A percentile compares a stretch with the other conserved stretches of the same genome.
Evolutionary conservation across 2,329 filamentous ascomycete species (phyloP).

Genomic region (Anthostomella pinea): DNA sequence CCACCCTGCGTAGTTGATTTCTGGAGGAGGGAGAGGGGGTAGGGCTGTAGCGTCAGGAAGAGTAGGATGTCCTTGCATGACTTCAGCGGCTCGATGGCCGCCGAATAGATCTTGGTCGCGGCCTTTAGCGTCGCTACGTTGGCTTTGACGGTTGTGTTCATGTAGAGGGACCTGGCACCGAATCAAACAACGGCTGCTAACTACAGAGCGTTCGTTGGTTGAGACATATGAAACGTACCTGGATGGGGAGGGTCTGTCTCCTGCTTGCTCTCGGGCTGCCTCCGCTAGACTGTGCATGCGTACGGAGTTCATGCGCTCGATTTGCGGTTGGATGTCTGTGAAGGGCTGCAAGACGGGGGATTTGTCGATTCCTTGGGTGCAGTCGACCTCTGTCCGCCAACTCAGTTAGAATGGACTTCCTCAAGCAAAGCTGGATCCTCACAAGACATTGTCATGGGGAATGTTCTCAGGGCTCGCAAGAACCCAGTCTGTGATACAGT

Average conservation of each 20-base stretch:
- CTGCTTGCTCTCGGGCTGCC: background rate
- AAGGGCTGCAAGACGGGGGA: background rate
- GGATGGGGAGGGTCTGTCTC: background rate
- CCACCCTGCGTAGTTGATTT: background rate
- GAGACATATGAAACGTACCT: slow-evolving; percentile 7
- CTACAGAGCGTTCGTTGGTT: no score
- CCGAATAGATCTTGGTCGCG: background rate
- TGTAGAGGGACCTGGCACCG: slow-evolving; percentile 8
- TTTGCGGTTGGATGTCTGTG: background rate
- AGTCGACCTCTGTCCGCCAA: no score
- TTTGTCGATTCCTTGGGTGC: no score
- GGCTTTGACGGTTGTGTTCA: slow-evolving; percentile 10
- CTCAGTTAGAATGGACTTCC: no score
- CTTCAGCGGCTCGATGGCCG: slow-evolving; percentile 4
- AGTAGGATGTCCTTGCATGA: background rate
- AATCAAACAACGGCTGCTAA: background rate
- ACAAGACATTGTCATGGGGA: background rate
- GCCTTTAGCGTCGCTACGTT: slow-evolving; percentile 4
- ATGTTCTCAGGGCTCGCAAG: background rate
- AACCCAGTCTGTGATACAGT: no score
- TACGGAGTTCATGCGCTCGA: background rate
- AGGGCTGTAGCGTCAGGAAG: slow-evolving; percentile 5
- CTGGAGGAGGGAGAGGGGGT: slow-evolving; percentile 1
- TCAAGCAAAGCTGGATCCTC: background rate
- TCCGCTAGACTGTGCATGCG: background rate